Evolutionary conservation across 805 yeast genomes (phyloP).

Genomic region (Kluyveromyces starmeri): DNA sequence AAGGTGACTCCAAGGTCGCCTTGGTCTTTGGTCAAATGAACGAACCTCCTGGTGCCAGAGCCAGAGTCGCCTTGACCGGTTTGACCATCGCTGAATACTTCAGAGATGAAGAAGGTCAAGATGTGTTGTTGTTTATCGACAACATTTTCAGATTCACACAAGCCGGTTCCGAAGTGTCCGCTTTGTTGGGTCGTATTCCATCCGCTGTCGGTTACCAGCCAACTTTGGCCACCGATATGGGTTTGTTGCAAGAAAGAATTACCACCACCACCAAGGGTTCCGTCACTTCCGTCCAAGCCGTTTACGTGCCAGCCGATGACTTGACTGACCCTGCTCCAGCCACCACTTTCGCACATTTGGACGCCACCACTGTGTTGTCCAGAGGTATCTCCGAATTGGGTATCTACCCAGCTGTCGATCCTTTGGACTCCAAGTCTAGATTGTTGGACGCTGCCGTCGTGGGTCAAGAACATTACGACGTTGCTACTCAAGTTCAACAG

Average conservation of each 20-base stretch:
- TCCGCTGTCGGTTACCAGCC: slow-evolving; percentile 99
- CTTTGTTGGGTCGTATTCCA: slow-evolving; percentile 99
- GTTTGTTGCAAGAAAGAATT: slow-evolving; percentile 99
- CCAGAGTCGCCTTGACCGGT: slow-evolving; percentile 99
- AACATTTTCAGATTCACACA: slow-evolving; percentile 99
- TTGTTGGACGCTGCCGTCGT: slow-evolving; percentile 94
- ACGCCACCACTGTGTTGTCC: slow-evolving; percentile 99
- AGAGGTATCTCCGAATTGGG: slow-evolving; percentile 99
- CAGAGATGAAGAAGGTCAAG: slow-evolving; percentile 99
- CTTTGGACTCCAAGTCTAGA: slow-evolving; percentile 98
- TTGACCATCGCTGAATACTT: slow-evolving; percentile 99
- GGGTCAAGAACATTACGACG: slow-evolving; percentile 97
- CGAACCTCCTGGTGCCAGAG: slow-evolving; percentile 99
- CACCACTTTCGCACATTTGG: slow-evolving; percentile 99
- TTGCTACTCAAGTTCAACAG: slow-evolving; percentile 92
- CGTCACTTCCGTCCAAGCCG: slow-evolving; percentile 99
- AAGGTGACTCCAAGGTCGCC: slow-evolving; percentile 99
- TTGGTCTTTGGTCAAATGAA: slow-evolving; percentile 99
- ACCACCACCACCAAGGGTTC: slow-evolving; percentile 99
- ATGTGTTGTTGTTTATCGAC: slow-evolving; percentile 97
- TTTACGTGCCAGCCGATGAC: slow-evolving; percentile 99
- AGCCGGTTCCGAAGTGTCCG: slow-evolving; percentile 99
- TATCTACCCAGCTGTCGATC: slow-evolving; percentile 99
- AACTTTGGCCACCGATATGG: slow-evolving; percentile 99
- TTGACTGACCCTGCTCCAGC: slow-evolving; percentile 99